Conservation (phyloP, 78 protist genomes). For the Protostelium mycophagum region DNA sequence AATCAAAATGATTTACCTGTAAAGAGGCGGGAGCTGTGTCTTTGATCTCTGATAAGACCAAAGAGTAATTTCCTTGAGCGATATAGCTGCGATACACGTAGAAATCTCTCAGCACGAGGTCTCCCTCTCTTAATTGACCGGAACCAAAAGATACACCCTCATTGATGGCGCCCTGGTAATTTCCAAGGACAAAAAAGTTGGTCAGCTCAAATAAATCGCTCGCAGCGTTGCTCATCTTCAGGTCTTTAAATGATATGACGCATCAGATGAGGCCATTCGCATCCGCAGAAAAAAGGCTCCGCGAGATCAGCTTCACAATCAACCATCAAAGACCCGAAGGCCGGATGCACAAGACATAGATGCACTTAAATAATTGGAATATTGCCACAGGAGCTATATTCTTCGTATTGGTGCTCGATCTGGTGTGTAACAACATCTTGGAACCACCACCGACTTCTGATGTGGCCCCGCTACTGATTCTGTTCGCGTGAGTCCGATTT, state of each 20-base stretch:
- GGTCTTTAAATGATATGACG: too few relatives aligned
- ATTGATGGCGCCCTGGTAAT: conserved; percentile 47
- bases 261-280: background rate
- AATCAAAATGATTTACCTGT: background rate
- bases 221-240: background rate
- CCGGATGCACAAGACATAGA: too few relatives aligned
- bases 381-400: background rate
- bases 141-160: conserved; percentile 31
- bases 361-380: too few relatives aligned
- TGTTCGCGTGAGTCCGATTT: background rate
- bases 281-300: too few relatives aligned
- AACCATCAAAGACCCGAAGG: too few relatives aligned
- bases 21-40: conserved; percentile 9
- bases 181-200: conserved; percentile 41
- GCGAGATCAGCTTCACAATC: background rate
- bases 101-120: conserved; percentile 16
- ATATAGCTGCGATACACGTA: conserved; percentile 25
- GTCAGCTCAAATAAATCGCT: conserved; percentile 30
- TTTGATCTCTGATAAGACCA: conserved; percentile 35
- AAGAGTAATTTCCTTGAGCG: conserved; percentile 27
- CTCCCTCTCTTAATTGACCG: conserved; percentile 14
- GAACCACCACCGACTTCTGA: background rate
- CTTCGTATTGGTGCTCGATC: background rate
- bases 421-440: background rate
- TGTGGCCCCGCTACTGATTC: background rate